A percentile compares a stretch with the other conserved stretches of the same genome.
Evolutionary conservation across 441 rosid species (phyloP).

Genomic region (Jatropha podagrica): DNA sequence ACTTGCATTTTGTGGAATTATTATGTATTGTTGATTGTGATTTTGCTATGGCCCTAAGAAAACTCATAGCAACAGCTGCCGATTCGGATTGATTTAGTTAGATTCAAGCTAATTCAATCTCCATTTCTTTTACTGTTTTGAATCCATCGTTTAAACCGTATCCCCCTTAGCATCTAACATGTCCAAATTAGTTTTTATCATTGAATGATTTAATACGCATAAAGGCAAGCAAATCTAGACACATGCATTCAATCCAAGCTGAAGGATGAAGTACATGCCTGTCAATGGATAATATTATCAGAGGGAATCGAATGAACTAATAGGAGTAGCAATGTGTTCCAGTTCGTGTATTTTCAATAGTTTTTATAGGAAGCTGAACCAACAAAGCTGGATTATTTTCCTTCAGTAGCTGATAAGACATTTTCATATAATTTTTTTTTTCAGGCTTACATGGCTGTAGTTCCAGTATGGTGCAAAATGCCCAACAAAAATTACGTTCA

Average conservation of each 20-base stretch:
- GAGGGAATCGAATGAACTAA: not conserved
- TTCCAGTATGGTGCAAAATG: conserved; percentile 47
- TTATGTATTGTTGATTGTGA: too few relatives aligned
- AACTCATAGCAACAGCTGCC: too few relatives aligned
- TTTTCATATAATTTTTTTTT: not conserved
- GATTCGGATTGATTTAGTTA: too few relatives aligned
- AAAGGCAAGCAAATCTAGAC: not conserved
- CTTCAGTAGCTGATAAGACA: not conserved
- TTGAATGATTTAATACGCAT: not conserved
- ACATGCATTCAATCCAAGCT: not conserved
- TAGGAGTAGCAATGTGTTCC: not conserved
- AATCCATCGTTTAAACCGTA: too few relatives aligned
- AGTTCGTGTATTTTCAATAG: not conserved
- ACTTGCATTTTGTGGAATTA: too few relatives aligned
- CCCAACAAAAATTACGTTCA: conserved; percentile 36
- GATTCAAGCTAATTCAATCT: too few relatives aligned
- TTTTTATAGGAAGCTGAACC: not conserved
- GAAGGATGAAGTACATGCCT: not conserved
- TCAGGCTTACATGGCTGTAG: conserved; percentile 52
- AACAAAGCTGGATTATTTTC: not conserved
- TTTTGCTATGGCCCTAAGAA: too few relatives aligned
- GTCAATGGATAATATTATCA: not conserved
- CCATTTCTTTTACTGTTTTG: too few relatives aligned
- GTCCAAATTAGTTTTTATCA: not conserved
- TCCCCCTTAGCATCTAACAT: not conserved